A percentile compares a stretch with the other conserved stretches of the same genome.
These are phyloP conservation scores for Pleodorina starrii DNA, from an alignment of 139 green algal species.

Conservation along the genomic window DNA sequence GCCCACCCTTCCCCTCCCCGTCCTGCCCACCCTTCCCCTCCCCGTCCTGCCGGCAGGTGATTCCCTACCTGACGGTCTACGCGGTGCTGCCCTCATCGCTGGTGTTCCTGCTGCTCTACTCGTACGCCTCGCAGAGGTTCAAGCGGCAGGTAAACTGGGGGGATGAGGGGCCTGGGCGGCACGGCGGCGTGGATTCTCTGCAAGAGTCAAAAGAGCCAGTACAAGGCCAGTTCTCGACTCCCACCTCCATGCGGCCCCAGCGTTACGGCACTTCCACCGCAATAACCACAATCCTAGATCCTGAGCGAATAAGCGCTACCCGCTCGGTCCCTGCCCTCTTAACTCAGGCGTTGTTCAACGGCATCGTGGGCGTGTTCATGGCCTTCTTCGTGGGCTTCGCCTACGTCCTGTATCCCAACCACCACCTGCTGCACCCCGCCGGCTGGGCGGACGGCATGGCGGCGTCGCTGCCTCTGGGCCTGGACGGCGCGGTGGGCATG, in stretches of 20 bases:
- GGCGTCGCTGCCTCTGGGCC: conserved; percentile 33
- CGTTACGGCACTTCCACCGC: too few species aligned
- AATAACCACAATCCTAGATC: too few species aligned
- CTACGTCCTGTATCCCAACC: conserved; percentile 86
- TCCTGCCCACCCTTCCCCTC: too few species aligned
- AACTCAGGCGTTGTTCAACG: conserved; percentile 89
- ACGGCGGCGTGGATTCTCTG: too few species aligned
- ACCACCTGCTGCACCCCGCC: conserved; percentile 83
- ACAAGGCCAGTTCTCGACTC: too few species aligned
- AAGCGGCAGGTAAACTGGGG: conserved; percentile 29
- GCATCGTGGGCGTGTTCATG: conserved; percentile 87
- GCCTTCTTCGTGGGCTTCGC: conserved; percentile 89
- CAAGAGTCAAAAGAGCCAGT: too few species aligned
- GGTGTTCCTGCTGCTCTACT: conserved; percentile 88
- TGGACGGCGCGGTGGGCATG: conserved; percentile 87
- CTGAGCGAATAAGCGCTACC: too few species aligned
- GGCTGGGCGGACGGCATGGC: conserved; percentile 61
- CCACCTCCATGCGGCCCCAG: too few species aligned
- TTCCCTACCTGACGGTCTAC: conserved; percentile 90
- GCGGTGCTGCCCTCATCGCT: conserved; percentile 90
- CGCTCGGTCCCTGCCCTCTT: too few species aligned
- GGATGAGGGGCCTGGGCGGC: too few species aligned
- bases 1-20: too few species aligned
- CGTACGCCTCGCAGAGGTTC: conserved; percentile 75
- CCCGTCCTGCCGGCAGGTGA: too few species aligned